Base-by-base conservation (phyloP, 768 basidiomycete species). In the Amanita rubescens region DNA sequence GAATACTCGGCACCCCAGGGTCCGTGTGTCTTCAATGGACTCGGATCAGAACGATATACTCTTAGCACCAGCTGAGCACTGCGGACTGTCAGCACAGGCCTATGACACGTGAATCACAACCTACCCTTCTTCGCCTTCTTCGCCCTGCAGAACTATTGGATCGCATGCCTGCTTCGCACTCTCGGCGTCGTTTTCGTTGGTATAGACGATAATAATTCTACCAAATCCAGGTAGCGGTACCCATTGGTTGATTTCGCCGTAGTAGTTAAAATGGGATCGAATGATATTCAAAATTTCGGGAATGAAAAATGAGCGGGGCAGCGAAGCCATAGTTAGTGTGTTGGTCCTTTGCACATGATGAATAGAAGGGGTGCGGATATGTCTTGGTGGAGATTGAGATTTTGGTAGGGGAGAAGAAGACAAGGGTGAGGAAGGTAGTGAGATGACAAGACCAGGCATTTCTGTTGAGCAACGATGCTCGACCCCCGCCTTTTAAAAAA, bases 171-270 rank as follows among this genome's bases (percentile, higher is more conserved):
- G 62, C 65, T 90, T 90, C 0, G 87, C 91, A 14, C 64, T 65
- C 62, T 87, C 85, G 0, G 85, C 90, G 38, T 79, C 72, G 17
- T 79, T 77, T 15, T 83, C 82, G 11, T 66, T 63, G 22, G 76
- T 73, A 64, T 84, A 97, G 1, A 96, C 90, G 19, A 95, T 69
- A 53, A 97, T 80, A 30, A 93, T 85, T 25, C 94, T 78, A 1
- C 82, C 79, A 61, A 97, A 92, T 5, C 82, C 84, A 17, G 78
- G 80, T 5, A 98, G 69, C 3, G 93, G 92, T 0, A 88, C 90
- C 94, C 94, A 99, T 60, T 85, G 79, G 61, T 88, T 84, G n/a
- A 99, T 82, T 22, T 76, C 71, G 15, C 96, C 95, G 59, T 86
- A 94, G 2, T 75, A 63, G 3, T 72, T 73, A 64, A 98, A 97